A percentile compares a stretch with the other conserved stretches of the same genome.
Evolutionary conservation across 352 stramenopile species (phyloP).

Genomic region (Phytophthora uliginosa): DNA sequence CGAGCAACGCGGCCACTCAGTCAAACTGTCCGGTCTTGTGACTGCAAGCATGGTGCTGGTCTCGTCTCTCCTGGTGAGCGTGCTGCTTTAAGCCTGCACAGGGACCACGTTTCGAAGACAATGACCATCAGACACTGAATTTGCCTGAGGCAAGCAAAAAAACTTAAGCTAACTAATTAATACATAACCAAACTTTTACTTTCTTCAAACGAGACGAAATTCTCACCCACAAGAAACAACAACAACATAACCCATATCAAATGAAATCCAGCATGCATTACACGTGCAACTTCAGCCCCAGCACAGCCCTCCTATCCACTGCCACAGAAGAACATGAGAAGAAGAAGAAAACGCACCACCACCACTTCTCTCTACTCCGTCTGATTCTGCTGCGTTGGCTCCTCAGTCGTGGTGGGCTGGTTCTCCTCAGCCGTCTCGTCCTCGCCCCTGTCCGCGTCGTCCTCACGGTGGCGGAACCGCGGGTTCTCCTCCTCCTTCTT

Average conservation of each 20-base stretch:
- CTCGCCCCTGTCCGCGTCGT: conserved; percentile 32
- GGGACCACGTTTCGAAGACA: too few species aligned
- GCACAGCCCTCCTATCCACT: not conserved
- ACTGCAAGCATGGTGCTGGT: conserved; percentile 7
- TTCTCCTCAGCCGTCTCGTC: conserved; percentile 15
- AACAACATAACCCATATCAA: not conserved
- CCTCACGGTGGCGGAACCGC: conserved; percentile 34
- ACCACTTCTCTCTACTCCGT: not conserved
- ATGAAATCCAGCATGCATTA: conserved; percentile 4
- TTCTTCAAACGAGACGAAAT: too few species aligned
- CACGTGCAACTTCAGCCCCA: not conserved
- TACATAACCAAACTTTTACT: too few species aligned
- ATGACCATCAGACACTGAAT: too few species aligned
- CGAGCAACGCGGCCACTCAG: conserved; percentile 1
- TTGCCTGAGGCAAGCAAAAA: too few species aligned
- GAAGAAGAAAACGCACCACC: too few species aligned
- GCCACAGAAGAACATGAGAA: not conserved
- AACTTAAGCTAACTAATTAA: too few species aligned
- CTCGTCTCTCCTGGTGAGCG: not conserved
- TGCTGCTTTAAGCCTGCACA: not conserved
- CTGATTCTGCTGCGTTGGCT: conserved; percentile 17
- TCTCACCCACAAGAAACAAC: too few species aligned
- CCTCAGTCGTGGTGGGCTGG: not conserved
- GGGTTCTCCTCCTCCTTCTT: conserved; percentile 41
- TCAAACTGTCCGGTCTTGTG: conserved; percentile 4